phyloP scores from a whole-genome alignment of 2,329 filamentous ascomycete genomes.

The Macrophomina pseudophaseolina region DNA sequence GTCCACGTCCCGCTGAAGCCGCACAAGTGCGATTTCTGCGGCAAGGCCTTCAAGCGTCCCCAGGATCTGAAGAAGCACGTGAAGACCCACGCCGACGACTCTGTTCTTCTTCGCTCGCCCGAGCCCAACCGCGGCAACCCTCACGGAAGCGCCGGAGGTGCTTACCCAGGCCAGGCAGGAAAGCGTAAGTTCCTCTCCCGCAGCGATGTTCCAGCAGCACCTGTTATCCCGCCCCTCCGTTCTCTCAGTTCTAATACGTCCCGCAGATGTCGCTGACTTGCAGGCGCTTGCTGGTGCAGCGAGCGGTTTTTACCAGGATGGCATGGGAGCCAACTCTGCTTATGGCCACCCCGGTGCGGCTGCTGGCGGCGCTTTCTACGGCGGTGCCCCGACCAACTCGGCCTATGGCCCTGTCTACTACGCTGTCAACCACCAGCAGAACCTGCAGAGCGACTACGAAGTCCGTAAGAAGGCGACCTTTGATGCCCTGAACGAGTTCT shows the following conservation, averaged over 20 bases:
- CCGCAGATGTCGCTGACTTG: slow-evolving; percentile 52
- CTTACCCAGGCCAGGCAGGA: slow-evolving; percentile 43
- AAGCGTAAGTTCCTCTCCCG: slow-evolving; percentile 43
- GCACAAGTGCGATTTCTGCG: slow-evolving; percentile 98
- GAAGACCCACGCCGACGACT: slow-evolving; percentile 98
- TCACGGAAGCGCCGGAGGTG: slow-evolving; percentile 39
- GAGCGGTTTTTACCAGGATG: slow-evolving; percentile 55
- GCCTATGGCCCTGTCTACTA: slow-evolving; percentile 78
- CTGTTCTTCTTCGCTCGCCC: slow-evolving; percentile 71
- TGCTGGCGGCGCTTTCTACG: slow-evolving; percentile 55
- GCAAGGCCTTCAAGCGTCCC: slow-evolving; percentile 98
- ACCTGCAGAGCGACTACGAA: slow-evolving; percentile 71
- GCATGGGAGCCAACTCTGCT: slow-evolving; percentile 41
- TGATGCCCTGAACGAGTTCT: slow-evolving; percentile 91
- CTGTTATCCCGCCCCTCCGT: slow-evolving; percentile 23
- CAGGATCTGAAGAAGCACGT: slow-evolving; percentile 99
- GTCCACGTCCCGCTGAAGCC: slow-evolving; percentile 99
- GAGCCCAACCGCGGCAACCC: slow-evolving; percentile 59
- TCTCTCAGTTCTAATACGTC: slow-evolving; percentile 42
- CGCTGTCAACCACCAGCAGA: slow-evolving; percentile 68
- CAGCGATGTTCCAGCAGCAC: slow-evolving; percentile 13
- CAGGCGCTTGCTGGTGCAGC: slow-evolving; percentile 56
- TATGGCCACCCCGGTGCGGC: slow-evolving; percentile 60
- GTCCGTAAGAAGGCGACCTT: slow-evolving; percentile 73
- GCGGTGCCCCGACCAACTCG: slow-evolving; percentile 58